Base-by-base conservation (phyloP, 148 eudicot species). In the Nepenthes mirabilis region DNA sequence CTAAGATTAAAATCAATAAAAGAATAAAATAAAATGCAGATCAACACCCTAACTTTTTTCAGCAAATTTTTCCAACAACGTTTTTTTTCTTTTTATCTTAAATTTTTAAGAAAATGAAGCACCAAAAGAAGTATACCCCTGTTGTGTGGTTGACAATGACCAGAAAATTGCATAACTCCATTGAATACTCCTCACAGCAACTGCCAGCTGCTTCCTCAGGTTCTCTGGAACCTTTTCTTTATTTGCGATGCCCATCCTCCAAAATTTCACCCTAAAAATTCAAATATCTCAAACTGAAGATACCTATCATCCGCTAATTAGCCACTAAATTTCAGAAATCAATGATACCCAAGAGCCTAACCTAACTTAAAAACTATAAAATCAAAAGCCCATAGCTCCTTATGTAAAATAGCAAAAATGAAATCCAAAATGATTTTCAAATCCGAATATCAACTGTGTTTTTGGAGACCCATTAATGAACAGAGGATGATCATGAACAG, bases 161-260 rank as follows among this genome's bases (percentile, higher is more conserved):
- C 87, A 82, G 64, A 82, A 79, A 52, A 82, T 70, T 51, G 82
- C 87, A 68, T 82, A 82, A 64, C 82, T 83, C 87, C 87, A 83
- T 50, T 72, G 76, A 37, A 75, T 70, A 56, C 79, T 74, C 72
- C 80, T 74, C 58, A 80, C 82, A 55, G 81, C 83, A 67, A 72
- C 75, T 64, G 74, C 83, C 59, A 80, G 68, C 68, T 74, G 71
- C 55, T 62, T 74, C 56, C 68, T 77, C 62, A 73, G 62, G 32
- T 64, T 69, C 32, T 74, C 77, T 53, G 64, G 43, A 37, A 56
- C 68, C 43, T 67, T 72, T 49, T 74, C 80, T 67, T 78, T 68
- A 68, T 65, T 62, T 64, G 65, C 63, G 36, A 35, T 49, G 47
- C 60, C 64, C 69, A 63, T 73, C 43, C 14, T 55, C 59, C 60